Evolutionary conservation across 306 rosid genomes (phyloP), one percentile per base, ranked within the genome.

Genomic region (Begonia loranthoides): DNA sequence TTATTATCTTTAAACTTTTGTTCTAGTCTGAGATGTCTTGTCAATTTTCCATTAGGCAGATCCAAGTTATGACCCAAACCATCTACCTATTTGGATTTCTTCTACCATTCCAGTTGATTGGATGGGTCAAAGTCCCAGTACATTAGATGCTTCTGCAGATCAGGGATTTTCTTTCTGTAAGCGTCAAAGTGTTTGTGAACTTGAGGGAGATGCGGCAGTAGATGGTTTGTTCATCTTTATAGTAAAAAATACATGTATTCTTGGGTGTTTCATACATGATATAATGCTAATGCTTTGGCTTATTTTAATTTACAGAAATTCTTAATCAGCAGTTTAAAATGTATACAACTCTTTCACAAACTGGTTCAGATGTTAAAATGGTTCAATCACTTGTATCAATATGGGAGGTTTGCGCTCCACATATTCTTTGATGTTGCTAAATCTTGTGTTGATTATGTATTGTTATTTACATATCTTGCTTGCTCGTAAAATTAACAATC

Each of bases 321-420:
- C 83, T 72, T 56, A 85, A 80, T 74, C 82, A 77, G 70, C 71
- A 80, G 66, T 69, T 73, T 54, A 85, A 72, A 76, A 76, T 76
- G 57, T 79, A 75, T 76, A 79, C 94, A 56, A 77, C 97, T 52
- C 81, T 82, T 66, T 90, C 97, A 40, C 94, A 90, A 76, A 73
- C 81, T 38, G 62, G 51, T 61, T 71, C 79, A 19, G 83, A 85
- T 66, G 82, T 78, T 63, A 80, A 82, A 78, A 85, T 82, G 94
- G 95, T 89, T 64, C 95, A 89, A 67, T 89, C 97, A 51, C 89
- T 89, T 71, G 56, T 77, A 50, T 92, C 93, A 40, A 89, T 89
- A 67, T 89, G 87, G 97, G 94, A 89, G 95, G 97, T 85, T 24
- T 15, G 63, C 5, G 44, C 19, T 72, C 10, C 43, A 49, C 62